Percentiles rank a stretch among this genome's conserved stretches.
Evolutionary conservation across 1,284 basidiomycete species (phyloP).

Genomic region (Mycena citricolor): DNA sequence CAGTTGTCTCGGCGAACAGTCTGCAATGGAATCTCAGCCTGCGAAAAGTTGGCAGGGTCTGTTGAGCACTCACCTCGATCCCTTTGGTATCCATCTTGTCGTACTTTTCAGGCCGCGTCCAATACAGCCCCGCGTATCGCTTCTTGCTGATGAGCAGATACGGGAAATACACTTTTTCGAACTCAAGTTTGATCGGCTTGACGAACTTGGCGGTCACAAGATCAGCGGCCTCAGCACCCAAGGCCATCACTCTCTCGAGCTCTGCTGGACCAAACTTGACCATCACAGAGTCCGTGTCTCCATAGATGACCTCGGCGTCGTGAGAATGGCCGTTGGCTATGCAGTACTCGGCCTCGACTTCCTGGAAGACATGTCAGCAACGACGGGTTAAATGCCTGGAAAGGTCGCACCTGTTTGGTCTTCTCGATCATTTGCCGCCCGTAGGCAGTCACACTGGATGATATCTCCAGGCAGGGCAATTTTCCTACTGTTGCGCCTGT

Average conservation of each 20-base stretch:
- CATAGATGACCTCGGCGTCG: conserved; percentile 92
- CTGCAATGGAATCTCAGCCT: conserved; percentile 39
- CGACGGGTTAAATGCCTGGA: not conserved
- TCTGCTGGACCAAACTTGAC: conserved; percentile 91
- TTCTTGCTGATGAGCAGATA: conserved; percentile 97
- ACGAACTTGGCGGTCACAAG: conserved; percentile 91
- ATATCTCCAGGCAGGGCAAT: conserved; percentile 90
- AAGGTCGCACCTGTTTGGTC: conserved; percentile 70
- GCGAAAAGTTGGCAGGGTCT: not conserved
- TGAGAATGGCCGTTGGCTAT: conserved; percentile 82
- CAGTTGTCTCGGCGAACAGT: conserved; percentile 97
- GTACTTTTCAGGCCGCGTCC: conserved; percentile 91
- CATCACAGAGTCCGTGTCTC: conserved; percentile 98
- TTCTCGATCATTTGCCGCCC: conserved; percentile 97
- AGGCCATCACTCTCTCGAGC: conserved; percentile 80
- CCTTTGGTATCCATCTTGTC: conserved; percentile 99
- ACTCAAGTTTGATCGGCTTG: conserved; percentile 95
- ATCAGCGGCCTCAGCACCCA: conserved; percentile 93
- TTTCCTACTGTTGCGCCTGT: conserved; percentile 95
- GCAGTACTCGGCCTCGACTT: conserved; percentile 87
- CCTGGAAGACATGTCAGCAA: conserved; percentile 45
- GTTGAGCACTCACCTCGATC: conserved; percentile 74
- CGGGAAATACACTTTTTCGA: conserved; percentile 97
- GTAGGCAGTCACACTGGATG: conserved; percentile 90
- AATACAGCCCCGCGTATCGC: conserved; percentile 94